Evolutionary conservation across 164 flowering plant genomes (phyloP), one percentile per base, ranked within the genome.

Genomic region (Euptelea pleiosperma): DNA sequence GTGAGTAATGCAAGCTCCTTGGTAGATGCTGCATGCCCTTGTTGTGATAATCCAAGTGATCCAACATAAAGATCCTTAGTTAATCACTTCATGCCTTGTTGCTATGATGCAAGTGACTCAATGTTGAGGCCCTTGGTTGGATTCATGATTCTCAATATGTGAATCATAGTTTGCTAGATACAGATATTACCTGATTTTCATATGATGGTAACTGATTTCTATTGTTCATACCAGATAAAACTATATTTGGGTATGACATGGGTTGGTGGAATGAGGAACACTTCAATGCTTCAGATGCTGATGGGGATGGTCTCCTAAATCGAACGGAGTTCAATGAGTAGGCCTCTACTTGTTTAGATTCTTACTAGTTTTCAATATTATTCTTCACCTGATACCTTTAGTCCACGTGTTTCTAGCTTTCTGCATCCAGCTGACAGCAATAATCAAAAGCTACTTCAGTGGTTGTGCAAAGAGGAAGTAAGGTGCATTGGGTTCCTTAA

Each of bases 231-330:
- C 16, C 81, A 88, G 99, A 79, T 68, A 82, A 81, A 65, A 66
- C 50, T 65, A 74, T 94, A 5, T 74, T 76, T 70, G 89, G 83
- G 12, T 77, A 82, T 74, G 83, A 86, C 42, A 80, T 93, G 85
- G 99, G 99, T 37, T 93, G 99, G 99, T 93, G 92, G 94, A 90
- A 79, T 65, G 89, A 85, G 69, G 97, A 88, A 55, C 97, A 93
- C 64, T 90, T 90, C 57, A 86, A 86, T 82, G 92, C 97, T 61
- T 86, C 99, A 12, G 99, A 93, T 81, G 84, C 72, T 0, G 81
- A 93, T 79, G 95, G 86, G 64, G 95, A 93, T 81, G 92, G 96
- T 53, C 75, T 75, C 40, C 68, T 93, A 58, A 93, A 88, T 75
- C 49, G 75, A 46, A 85, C 89, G 6, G 99, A 93, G 73, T 93